Evolutionary conservation across 176 grass and related monocot species (phyloP).

Genomic region (Dendrocalamus sinicus): DNA sequence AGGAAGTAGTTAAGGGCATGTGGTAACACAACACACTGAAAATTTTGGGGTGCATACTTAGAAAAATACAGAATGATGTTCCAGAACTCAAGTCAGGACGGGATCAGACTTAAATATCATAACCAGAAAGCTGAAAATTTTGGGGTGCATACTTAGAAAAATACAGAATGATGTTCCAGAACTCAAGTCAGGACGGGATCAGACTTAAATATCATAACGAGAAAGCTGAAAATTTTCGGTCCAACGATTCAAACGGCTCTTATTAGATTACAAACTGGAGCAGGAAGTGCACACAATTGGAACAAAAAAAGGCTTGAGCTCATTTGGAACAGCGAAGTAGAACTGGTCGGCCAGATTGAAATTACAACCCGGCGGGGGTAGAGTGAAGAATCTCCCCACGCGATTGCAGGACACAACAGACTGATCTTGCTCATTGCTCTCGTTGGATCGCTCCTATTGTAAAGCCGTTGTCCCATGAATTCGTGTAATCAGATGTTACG

Average conservation of each 20-base stretch:
- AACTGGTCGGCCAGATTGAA: neutral
- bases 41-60: neutral
- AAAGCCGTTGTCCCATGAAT: too few species aligned
- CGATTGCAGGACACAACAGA: too few species aligned
- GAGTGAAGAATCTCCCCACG: too few species aligned
- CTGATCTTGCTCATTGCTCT: too few species aligned
- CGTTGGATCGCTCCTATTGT: too few species aligned
- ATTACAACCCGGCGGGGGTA: too few species aligned
- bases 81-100: neutral
- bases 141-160: neutral
- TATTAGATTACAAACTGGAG: slow-evolving; percentile 40
- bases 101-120: neutral
- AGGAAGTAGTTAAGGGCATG: too few species aligned
- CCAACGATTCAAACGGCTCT: slow-evolving; percentile 41
- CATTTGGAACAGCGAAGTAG: slow-evolving; percentile 9
- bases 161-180: neutral
- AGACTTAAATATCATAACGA: neutral
- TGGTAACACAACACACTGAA: neutral
- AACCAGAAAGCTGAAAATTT: neutral
- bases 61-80: neutral
- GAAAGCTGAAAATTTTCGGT: neutral
- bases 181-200: neutral
- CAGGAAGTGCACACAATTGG: neutral
- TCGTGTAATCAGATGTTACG: neutral
- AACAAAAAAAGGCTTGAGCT: neutral